Base-by-base conservation (phyloP, 768 basidiomycete species). In the Mycena latifolia region DNA sequence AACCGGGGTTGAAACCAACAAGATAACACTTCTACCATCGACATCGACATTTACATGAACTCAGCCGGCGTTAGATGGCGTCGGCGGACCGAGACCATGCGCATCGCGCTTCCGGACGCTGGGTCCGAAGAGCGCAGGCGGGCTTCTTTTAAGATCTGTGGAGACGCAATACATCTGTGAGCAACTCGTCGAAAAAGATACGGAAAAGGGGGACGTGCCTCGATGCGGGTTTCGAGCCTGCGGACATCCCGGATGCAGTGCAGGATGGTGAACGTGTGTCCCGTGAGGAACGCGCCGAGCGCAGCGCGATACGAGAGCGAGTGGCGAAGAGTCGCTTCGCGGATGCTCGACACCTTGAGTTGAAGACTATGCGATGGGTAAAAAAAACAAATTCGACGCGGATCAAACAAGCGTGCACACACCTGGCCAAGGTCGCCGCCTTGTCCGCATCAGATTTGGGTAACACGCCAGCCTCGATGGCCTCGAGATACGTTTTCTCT, bases 401-500 rank as follows among this genome's bases (percentile, higher is more conserved):
- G 2, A 15, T 15, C 29, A 35, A 8, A 31, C 1, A 28, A 7
- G 28, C 28, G 45, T 27, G 25, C 9, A 25, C 31, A 22, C 17
- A 59, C 57, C 22, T 39, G 9, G 47, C 2, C n/a, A 59, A 3
- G 20, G 20, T 31, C 17, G 25, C 24, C 8, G 24, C 50, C 12
- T 4, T 25, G 22, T 25, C 5, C 17, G 12, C 8, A 39, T 53
- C 39, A 7, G 29, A 52, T 5, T 1, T 8, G 17, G 39, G 10
- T 3, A 29, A 10, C 12, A 45, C 20, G 22, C 60, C 51, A 10
- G n/a, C 22, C 22, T 61, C 60, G 17, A 61, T 3, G 22, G 51
- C 60, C 9, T 31, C 41, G 51, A 53, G 4, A n/a, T 61, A 61
- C 3, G 41, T 15, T 24, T 25, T 61, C 41, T 61, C 60, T 15